These are phyloP conservation scores for Aureobasidium melanogenum DNA, from an alignment of 2,329 filamentous ascomycete genomes.

Conservation along the genomic window DNA sequence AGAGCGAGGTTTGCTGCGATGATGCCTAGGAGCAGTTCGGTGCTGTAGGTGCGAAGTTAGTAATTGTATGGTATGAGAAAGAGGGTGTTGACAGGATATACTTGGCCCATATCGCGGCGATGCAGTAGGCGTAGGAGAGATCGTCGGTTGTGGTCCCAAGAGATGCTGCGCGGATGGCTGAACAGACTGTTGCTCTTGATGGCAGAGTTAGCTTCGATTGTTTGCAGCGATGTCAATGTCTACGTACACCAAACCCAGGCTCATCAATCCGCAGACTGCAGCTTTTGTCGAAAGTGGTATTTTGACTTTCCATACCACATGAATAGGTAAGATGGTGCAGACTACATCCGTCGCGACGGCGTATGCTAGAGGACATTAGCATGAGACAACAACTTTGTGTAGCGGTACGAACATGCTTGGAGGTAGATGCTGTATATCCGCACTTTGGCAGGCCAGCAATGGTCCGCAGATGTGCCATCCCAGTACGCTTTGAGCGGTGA, in stretches of 20 bases:
- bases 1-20: slow-evolving; percentile 23
- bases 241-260: slow-evolving; percentile 18
- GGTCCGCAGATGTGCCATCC: slow-evolving; percentile 14
- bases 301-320: slow-evolving; percentile 20
- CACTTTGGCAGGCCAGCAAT: slow-evolving; percentile 21
- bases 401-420: slow-evolving; percentile 19
- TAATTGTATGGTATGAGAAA: no score
- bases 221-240: not conserved
- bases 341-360: slow-evolving; percentile 21
- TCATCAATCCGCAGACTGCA: slow-evolving; percentile 22
- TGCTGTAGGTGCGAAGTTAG: slow-evolving; percentile 4
- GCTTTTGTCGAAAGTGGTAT: slow-evolving; percentile 19
- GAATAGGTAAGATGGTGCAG: slow-evolving; percentile 21
- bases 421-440: slow-evolving; percentile 24
- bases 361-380: slow-evolving; percentile 16
- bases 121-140: slow-evolving; percentile 20
- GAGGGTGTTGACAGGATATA: not conserved
- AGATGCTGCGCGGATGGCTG: slow-evolving; percentile 19
- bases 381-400: not conserved
- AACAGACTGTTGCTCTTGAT: slow-evolving; percentile 16
- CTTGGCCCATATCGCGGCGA: slow-evolving; percentile 21
- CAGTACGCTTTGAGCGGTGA: slow-evolving; percentile 20
- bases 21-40: slow-evolving; percentile 23
- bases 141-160: slow-evolving; percentile 19
- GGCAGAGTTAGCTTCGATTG: slow-evolving; percentile 10